Conservation (phyloP, 73 alveolate genomes). For the Paramecium sexaurelia region DNA sequence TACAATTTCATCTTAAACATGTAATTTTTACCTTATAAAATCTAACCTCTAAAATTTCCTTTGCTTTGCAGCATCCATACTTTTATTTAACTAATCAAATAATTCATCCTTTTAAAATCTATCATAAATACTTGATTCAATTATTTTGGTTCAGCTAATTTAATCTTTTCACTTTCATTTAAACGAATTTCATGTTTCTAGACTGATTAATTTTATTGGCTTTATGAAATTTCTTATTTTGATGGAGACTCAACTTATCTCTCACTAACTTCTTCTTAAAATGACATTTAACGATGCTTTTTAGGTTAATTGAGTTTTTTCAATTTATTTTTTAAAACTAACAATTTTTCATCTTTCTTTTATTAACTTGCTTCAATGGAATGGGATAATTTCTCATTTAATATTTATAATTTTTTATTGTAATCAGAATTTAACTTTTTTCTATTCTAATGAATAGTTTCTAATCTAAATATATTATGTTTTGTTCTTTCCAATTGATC, state of each 20-base stretch:
- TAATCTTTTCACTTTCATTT: background rate
- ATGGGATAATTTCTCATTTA: background rate
- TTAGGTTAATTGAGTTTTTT: background rate
- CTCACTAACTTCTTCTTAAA: background rate
- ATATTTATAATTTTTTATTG: background rate
- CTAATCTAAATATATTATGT: background rate
- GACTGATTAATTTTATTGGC: background rate
- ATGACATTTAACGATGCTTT: background rate
- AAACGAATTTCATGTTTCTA: background rate
- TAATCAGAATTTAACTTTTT: background rate
- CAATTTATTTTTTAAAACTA: background rate
- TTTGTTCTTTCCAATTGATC: background rate
- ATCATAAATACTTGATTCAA: background rate
- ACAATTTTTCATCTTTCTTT: background rate
- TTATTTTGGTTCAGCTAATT: background rate
- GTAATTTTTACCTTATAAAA: background rate
- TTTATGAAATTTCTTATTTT: background rate
- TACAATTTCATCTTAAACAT: conserved; percentile 1
- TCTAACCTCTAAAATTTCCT: background rate
- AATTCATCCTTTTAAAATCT: background rate
- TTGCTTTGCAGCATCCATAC: background rate
- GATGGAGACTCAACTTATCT: background rate
- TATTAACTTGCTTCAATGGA: background rate
- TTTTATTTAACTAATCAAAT: background rate
- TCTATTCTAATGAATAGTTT: background rate